These are phyloP conservation scores for Glomus cerebriforme DNA, from an alignment of 192 early-diverging fungal genomes.

Conservation along the genomic window DNA sequence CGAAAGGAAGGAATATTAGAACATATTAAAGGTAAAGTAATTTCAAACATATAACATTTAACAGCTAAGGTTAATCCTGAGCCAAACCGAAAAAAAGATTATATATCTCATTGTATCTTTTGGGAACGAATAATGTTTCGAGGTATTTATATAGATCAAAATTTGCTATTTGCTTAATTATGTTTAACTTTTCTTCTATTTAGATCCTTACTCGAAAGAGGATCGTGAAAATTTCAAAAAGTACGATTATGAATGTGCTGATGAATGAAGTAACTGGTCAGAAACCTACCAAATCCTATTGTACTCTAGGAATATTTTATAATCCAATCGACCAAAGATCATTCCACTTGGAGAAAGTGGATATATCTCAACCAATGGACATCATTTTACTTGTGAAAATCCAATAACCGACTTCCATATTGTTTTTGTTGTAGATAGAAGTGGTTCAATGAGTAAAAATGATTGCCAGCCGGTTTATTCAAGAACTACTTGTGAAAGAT, in stretches of 20 bases:
- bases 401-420: slow-evolving; percentile 34
- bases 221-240: slow-evolving; percentile 36
- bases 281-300: slow-evolving; percentile 19
- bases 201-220: slow-evolving; percentile 40
- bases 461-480: slow-evolving; percentile 4
- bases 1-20: slow-evolving; percentile 26
- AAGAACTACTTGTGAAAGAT: background rate
- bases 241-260: slow-evolving; percentile 40
- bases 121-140: slow-evolving; percentile 44
- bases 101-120: slow-evolving; percentile 36
- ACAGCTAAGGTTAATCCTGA: slow-evolving; percentile 29
- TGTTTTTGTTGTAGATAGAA: slow-evolving; percentile 32
- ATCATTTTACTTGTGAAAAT: slow-evolving; percentile 40
- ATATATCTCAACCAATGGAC: slow-evolving; percentile 36
- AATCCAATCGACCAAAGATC: background rate
- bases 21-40: slow-evolving; percentile 12
- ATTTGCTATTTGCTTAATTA: background rate
- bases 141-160: slow-evolving; percentile 34
- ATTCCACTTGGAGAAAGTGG: background rate
- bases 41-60: background rate
- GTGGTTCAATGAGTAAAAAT: background rate
- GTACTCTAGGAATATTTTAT: slow-evolving; percentile 21
- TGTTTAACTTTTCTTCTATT: background rate
- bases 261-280: slow-evolving; percentile 16
- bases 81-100: slow-evolving; percentile 29